Evolutionary conservation across 1,284 basidiomycete species (phyloP).

Genomic region (Leccinum fallax): DNA sequence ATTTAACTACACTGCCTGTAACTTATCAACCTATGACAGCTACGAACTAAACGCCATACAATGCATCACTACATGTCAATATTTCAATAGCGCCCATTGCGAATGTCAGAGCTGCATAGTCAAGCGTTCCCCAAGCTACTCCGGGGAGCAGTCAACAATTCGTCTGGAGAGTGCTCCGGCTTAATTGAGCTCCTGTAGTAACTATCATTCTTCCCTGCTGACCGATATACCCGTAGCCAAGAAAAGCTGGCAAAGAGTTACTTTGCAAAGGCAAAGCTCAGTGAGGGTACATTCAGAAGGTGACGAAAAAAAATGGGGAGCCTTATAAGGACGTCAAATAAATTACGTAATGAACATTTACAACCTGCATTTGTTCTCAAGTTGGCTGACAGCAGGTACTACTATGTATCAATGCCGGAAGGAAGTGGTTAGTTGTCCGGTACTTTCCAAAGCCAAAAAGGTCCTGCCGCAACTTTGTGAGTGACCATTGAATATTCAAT

Average conservation of each 20-base stretch:
- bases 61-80: background rate
- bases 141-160: constrained; percentile 39
- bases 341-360: constrained; percentile 22
- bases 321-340: background rate
- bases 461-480: constrained; percentile 19
- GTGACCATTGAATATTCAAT: background rate
- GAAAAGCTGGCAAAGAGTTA: constrained; percentile 45
- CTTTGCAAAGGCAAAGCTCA: constrained; percentile 40
- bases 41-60: background rate
- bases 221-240: constrained; percentile 53
- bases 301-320: background rate
- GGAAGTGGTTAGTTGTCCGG: constrained; percentile 11
- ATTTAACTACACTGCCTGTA: background rate
- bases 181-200: constrained; percentile 65
- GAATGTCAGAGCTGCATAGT: constrained; percentile 71
- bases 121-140: constrained; percentile 65
- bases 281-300: constrained; percentile 34
- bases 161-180: constrained; percentile 68
- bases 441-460: constrained; percentile 37
- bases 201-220: constrained; percentile 45
- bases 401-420: constrained; percentile 10
- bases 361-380: background rate
- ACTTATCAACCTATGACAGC: background rate
- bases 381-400: background rate
- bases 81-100: background rate